A percentile compares a stretch with the other conserved stretches of the same genome.
Evolutionary conservation across 371 early-diverging fungal species (phyloP).

Genomic region (Batrachochytrium dendrobatidis): DNA sequence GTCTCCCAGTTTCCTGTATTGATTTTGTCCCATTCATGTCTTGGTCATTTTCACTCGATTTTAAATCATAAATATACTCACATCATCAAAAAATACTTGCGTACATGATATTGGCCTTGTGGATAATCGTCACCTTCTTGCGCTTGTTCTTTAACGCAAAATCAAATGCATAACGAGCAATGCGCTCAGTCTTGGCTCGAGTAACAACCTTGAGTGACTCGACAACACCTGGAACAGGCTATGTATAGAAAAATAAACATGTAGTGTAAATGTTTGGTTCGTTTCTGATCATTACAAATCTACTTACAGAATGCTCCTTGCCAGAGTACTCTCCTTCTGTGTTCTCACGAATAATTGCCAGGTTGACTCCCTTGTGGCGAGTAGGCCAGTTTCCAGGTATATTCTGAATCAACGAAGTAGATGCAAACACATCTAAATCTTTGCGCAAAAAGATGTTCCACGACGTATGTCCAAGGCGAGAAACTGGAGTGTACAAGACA

Average conservation of each 20-base stretch:
- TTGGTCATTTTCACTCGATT: neutral
- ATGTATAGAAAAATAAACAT: constrained; percentile 4
- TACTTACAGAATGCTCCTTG: constrained; percentile 79
- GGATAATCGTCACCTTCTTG: constrained; percentile 94
- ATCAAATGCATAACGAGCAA: constrained; percentile 96
- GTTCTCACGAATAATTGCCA: constrained; percentile 97
- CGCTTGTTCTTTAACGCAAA: constrained; percentile 91
- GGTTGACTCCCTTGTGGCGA: constrained; percentile 84
- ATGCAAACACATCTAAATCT: constrained; percentile 94
- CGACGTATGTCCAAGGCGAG: constrained; percentile 76
- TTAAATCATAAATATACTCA: neutral
- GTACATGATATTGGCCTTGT: constrained; percentile 98
- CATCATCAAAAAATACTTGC: no score
- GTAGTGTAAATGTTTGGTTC: constrained; percentile 3
- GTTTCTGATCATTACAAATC: neutral
- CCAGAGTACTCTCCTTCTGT: constrained; percentile 98
- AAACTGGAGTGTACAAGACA: constrained; percentile 86
- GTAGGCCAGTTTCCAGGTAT: constrained; percentile 57
- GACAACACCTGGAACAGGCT: constrained; percentile 94
- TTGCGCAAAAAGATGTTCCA: constrained; percentile 93
- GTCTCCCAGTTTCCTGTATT: constrained; percentile 88
- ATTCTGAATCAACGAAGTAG: constrained; percentile 77
- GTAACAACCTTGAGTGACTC: constrained; percentile 96
- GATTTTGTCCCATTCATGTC: constrained; percentile 3
- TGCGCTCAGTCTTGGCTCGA: constrained; percentile 89